Base-by-base conservation (phyloP, 306 rosid genomes). In the Prunus mira region DNA sequence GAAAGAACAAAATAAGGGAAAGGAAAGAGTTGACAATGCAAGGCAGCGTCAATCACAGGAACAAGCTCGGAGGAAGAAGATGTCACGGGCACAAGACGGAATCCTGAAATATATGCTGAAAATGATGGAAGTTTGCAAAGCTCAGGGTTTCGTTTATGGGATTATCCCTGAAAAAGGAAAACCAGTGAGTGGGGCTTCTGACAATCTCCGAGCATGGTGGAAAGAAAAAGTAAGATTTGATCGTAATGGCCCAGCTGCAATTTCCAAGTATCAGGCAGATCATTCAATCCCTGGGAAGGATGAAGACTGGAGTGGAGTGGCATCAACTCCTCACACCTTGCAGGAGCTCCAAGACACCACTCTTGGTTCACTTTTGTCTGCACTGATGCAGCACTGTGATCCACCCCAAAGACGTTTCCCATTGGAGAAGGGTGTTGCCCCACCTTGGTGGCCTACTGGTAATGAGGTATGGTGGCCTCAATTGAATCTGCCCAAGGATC, bases 401-500 rank as follows among this genome's bases (percentile, higher is more conserved):
- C 97, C 97, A 0, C 92, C 96, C 0, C 97, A 90, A 57, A 70
- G 93, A 30, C 86, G 80, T 13, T 89, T 65, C 77, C 97, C 97
- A 2, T 32, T 90, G 71, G 96, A 87, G 19, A 90, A 78, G 78
- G 96, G 93, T 6, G 65, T 87, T 19, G 43, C 78, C 2, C 97
- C 97, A 5, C 97, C 96, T 0, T 93, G 97, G 97, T 93, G 97
- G 97, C 97, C 97, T 3, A 70, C 68, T 0, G 96, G 92, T 51
- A 64, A 30, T 6, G 97, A 90, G 68, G 61, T 30, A 0, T 93
- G 96, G 97, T 90, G 92, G 93, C 58, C 71, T 0, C 82, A 87
- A 22, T 11, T 88, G 43, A 90, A 85, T 10, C 25, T 84, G 8
- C 41, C 82, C 0, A 57, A 54, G 38, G 89, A 86, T 43, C 89